Evolutionary conservation across 352 stramenopile species (phyloP), one percentile per base, ranked within the genome.

Genomic region (Globisporangium orthogonon): DNA sequence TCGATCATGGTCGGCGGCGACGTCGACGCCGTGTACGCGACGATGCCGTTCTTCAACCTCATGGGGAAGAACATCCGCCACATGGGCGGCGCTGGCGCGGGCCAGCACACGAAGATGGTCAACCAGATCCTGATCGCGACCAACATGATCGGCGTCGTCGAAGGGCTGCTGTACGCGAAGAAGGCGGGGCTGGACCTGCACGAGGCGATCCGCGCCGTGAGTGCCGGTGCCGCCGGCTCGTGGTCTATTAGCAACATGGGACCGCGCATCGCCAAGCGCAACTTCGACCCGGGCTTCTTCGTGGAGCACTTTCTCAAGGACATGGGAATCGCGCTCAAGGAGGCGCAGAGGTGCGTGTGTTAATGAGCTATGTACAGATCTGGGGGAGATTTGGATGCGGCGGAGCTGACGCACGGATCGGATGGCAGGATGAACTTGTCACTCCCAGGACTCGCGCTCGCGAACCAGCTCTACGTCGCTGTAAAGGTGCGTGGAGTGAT

Each of bases 241-340:
- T 97, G 85, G 82, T 95, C 83, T 28, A 92, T 97, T 53, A 92
- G 78, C 60, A 95, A 96, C 62, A 79, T 96, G 70, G 87, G 89
- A 0, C 87, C 89, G 3, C 84, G 86, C 17, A 96, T 96, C 50
- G 78, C 78, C 23, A 94, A 94, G 61, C 78, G 87, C 30, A 74
- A 97, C 56, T 96, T 96, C 49, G 76, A 95, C 35, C 86, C 87
- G 45, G 87, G 87, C 4, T 96, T 96, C 65, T 91, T 96, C 44
- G 86, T 96, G n/a, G 86, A 96, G 47, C 86, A 96, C 67, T 96
- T 95, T 37, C 51, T 96, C 37, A 96, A 96, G 52, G 87, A 96
- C 58, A 91, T 96, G 80, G 84, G 86, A 17, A 96, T 96, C 47
- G 87, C 87, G 43, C 58, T 95, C 13, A 90, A 94, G 54, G 87